Percentiles rank a stretch among this genome's conserved stretches.
Conservation (phyloP, 805 yeast species). For the Ogataea polymorpha region DNA sequence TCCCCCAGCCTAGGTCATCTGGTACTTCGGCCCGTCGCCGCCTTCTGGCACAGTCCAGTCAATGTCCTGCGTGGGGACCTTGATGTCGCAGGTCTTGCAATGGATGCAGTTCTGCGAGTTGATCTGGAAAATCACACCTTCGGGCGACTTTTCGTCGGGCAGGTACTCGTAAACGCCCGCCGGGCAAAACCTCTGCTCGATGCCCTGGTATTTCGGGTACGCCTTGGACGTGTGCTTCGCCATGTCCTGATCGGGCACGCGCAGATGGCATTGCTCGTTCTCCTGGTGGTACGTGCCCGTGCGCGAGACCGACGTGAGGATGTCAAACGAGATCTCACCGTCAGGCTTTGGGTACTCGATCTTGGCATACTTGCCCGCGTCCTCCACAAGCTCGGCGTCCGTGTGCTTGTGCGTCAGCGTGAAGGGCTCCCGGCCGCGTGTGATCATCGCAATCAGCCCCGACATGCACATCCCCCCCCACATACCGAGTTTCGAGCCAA, state of each 20-base stretch:
- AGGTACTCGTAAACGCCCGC: slow-evolving; percentile 96
- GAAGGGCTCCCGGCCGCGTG: slow-evolving; percentile 84
- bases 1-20: slow-evolving; percentile 50
- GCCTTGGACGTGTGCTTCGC: slow-evolving; percentile 63
- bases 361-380: slow-evolving; percentile 63
- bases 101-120: slow-evolving; percentile 97
- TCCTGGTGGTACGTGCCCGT: slow-evolving; percentile 97
- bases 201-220: slow-evolving; percentile 78
- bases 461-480: slow-evolving; percentile 82
- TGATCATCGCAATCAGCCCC: slow-evolving; percentile 75
- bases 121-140: slow-evolving; percentile 84
- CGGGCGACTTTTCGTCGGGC: slow-evolving; percentile 53
- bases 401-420: slow-evolving; percentile 66
- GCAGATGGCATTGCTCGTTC: slow-evolving; percentile 85
- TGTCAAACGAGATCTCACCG: slow-evolving; percentile 86
- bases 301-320: slow-evolving; percentile 90
- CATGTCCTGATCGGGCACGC: slow-evolving; percentile 61
- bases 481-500: slow-evolving; percentile 69
- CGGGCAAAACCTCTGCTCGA: slow-evolving; percentile 92
- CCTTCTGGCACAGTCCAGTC: slow-evolving; percentile 99
- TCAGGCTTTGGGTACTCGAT: slow-evolving; percentile 96
- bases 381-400: slow-evolving; percentile 69
- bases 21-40: slow-evolving; percentile 97
- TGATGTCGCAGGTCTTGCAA: slow-evolving; percentile 97
- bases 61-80: slow-evolving; percentile 92